Evolutionary conservation across 1,139 yeast species (phyloP).

Genomic region (Zygoascus sp.): DNA sequence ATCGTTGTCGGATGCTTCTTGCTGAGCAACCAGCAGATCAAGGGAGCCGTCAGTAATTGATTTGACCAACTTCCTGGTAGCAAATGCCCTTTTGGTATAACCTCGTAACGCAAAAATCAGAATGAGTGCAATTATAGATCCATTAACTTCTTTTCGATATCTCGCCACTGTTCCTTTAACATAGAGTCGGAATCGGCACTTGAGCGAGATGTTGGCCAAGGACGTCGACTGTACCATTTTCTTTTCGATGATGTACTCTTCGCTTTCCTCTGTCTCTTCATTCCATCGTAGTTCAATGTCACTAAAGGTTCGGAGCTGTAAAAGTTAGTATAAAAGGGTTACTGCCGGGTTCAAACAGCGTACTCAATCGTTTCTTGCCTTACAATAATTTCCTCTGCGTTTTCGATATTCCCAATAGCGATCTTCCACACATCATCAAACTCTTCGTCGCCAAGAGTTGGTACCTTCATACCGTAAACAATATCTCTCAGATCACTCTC

Average conservation of each 20-base stretch:
- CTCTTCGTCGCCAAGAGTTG: slow-evolving; percentile 61
- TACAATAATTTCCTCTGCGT: slow-evolving; percentile 76
- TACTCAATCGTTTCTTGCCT: slow-evolving; percentile 56
- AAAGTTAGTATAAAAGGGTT: not conserved
- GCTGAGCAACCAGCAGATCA: slow-evolving; percentile 36
- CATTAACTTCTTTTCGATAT: slow-evolving; percentile 29
- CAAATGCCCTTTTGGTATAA: slow-evolving; percentile 21
- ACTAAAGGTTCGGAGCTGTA: slow-evolving; percentile 11
- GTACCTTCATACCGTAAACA: slow-evolving; percentile 32
- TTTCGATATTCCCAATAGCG: slow-evolving; percentile 58
- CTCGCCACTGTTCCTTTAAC: slow-evolving; percentile 30
- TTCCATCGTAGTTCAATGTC: slow-evolving; percentile 8
- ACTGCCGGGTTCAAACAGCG: not conserved
- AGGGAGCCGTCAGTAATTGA: slow-evolving; percentile 32
- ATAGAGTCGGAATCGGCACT: slow-evolving; percentile 29
- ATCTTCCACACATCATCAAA: slow-evolving; percentile 78
- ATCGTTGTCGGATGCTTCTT: slow-evolving; percentile 33
- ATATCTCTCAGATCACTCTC: slow-evolving; percentile 29
- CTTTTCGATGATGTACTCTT: slow-evolving; percentile 17
- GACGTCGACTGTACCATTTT: slow-evolving; percentile 35
- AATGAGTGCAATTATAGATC: slow-evolving; percentile 13
- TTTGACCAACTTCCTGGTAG: slow-evolving; percentile 14
- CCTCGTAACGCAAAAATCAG: slow-evolving; percentile 11
- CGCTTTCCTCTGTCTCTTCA: slow-evolving; percentile 4
- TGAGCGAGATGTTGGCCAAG: slow-evolving; percentile 34